These are phyloP conservation scores for Sugiyamaella smithiae DNA, from an alignment of 805 yeast genomes.

Conservation along the genomic window DNA sequence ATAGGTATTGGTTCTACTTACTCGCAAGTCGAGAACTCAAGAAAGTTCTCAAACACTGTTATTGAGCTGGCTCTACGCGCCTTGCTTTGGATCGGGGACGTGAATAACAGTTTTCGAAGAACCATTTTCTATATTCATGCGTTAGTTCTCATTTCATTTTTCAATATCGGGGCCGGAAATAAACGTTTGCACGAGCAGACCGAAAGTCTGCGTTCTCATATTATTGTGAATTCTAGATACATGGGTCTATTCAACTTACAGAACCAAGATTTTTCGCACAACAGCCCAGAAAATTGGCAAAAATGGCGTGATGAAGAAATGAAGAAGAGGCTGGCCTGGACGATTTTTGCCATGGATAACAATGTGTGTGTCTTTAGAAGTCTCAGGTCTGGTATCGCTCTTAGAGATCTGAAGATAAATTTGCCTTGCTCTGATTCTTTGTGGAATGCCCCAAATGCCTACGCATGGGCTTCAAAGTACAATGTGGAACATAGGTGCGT, in stretches of 20 bases:
- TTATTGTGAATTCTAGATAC: constrained; percentile 21
- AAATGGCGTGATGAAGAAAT: constrained; percentile 23
- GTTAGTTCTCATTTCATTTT: background rate
- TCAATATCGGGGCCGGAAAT: constrained; percentile 22
- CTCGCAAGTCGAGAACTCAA: background rate
- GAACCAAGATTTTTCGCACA: constrained; percentile 11
- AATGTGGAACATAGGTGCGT: background rate
- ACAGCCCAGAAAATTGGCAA: background rate
- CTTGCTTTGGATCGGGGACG: background rate
- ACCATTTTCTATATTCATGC: background rate
- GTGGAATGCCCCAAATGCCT: constrained; percentile 17
- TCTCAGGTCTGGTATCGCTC: constrained; percentile 22
- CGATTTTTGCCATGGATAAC: constrained; percentile 25
- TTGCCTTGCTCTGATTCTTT: constrained; percentile 25
- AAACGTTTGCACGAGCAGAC: constrained; percentile 23
- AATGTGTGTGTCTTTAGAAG: constrained; percentile 21
- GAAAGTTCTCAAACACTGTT: background rate
- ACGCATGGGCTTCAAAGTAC: constrained; percentile 2
- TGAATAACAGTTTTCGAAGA: background rate
- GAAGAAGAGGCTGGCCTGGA: constrained; percentile 24
- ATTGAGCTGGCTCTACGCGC: background rate
- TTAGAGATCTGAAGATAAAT: constrained; percentile 22
- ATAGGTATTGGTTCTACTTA: background rate
- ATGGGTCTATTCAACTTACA: constrained; percentile 21
- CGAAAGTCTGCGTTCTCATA: constrained; percentile 20